Base-by-base conservation (phyloP, 2,329 filamentous ascomycete species). In the Pseudogymnoascus sp. region DNA sequence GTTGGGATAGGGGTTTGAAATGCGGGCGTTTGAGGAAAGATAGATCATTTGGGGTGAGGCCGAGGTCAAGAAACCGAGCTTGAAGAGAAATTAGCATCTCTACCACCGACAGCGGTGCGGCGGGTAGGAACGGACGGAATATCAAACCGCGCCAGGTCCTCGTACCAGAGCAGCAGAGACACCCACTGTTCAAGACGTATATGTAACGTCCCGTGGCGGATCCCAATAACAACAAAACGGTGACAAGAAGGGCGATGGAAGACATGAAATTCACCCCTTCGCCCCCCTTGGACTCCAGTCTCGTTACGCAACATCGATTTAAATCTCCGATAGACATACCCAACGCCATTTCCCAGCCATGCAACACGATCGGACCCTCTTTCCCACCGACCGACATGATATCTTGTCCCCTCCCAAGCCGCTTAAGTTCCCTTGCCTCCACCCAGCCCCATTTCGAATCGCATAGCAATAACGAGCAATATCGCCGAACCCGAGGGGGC, bases 101-200 rank as follows among this genome's bases (percentile, higher is more conserved):
- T 12, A 52, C 45, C 45, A 52, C 26, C 45, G 23, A 52, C 45
- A 52, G 45, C 45, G 45, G 45, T 52, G 45, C 45, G 45, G 3
- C 26, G 45, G 45, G 26, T 52, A 52, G n/a, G 30, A 48, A 48
- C 23, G 23, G 41, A 52, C 45, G 26, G 45, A 52, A 52, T 52
- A 52, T 52, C 23, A 52, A 39, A 52, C n/a, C 26, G 45, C 45
- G 45, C 45, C 26, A 19, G 45, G 45, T 52, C 45, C n/a, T 30
- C 23, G 15, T 13, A 30, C 45, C 45, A 30, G 41, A 48, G 41
- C 13, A 48, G 8, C 39, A 48, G 26, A 52, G 13, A 52, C 23
- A 52, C 23, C 12, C 45, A 30, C 41, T 3, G 26, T 52, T 30
- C 45, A 52, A 23, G 13, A 52, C 45, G 30, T 52, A 26, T 30